Evolutionary conservation across 257 asterid species (phyloP).

Genomic region (Rhazya stricta): DNA sequence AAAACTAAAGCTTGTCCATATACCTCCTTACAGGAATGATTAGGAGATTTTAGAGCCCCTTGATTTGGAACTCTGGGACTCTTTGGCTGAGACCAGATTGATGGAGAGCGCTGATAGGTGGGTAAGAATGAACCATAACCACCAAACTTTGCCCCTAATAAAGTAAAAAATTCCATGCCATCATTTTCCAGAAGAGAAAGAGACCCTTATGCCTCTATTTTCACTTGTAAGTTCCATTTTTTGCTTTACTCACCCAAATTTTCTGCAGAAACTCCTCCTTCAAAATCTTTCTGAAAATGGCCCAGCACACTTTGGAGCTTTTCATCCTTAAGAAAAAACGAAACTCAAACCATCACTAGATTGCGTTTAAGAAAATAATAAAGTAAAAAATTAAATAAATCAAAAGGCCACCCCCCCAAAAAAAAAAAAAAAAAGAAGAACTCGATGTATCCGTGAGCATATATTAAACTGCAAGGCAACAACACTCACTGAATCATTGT

Average conservation of each 20-base stretch:
- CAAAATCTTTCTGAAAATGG: slow-evolving; percentile 87
- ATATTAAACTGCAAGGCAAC: not conserved
- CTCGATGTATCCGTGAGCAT: not conserved
- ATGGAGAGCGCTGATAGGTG: slow-evolving; percentile 69
- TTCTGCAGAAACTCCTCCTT: slow-evolving; percentile 79
- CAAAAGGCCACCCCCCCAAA: not conserved
- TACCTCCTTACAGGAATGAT: slow-evolving; percentile 47
- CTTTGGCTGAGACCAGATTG: slow-evolving; percentile 52
- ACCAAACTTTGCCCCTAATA: slow-evolving; percentile 80
- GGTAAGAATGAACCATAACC: slow-evolving; percentile 92
- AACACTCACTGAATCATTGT: not conserved
- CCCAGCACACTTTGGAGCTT: slow-evolving; percentile 82
- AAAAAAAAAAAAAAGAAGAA: not conserved
- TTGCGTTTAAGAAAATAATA: not conserved
- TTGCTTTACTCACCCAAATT: slow-evolving; percentile 65
- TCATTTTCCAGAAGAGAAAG: slow-evolving; percentile 18
- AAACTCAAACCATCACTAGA: slow-evolving; percentile 1
- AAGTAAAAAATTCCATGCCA: slow-evolving; percentile 24
- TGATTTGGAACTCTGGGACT: slow-evolving; percentile 56
- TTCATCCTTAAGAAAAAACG: slow-evolving; percentile 48
- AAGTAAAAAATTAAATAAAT: not conserved
- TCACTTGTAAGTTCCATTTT: slow-evolving; percentile 14
- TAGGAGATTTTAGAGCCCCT: slow-evolving; percentile 42
- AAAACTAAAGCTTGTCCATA: slow-evolving; percentile 18
- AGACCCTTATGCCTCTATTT: slow-evolving; percentile 12